Evolutionary conservation across 2,329 filamentous ascomycete genomes (phyloP).

Genomic region (Fusarium torreyae): DNA sequence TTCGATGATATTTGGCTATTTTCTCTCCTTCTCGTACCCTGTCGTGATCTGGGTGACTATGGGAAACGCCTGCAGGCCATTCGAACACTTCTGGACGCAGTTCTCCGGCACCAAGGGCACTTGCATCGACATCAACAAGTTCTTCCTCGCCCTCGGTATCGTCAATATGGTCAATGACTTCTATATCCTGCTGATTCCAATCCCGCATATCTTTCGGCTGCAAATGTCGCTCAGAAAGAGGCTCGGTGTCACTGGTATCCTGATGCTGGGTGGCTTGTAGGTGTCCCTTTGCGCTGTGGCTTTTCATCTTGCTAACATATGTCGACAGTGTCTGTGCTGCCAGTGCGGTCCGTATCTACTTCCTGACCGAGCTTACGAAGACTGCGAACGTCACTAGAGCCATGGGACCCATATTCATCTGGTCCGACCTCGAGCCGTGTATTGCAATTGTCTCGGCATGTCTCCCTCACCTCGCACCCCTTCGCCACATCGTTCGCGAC

Average conservation of each 20-base stretch:
- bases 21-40: constrained; percentile 25
- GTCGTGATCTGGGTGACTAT: constrained; percentile 26
- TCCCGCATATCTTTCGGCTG: constrained; percentile 20
- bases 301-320: background rate
- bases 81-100: constrained; percentile 17
- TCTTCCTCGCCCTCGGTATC: constrained; percentile 29
- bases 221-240: constrained; percentile 24
- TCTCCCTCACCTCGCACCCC: constrained; percentile 24
- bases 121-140: constrained; percentile 29
- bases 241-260: constrained; percentile 11
- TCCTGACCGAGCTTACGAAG: constrained; percentile 10
- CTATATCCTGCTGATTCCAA: constrained; percentile 14
- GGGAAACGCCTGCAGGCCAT: constrained; percentile 17
- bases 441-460: constrained; percentile 29
- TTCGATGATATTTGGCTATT: constrained; percentile 16
- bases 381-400: constrained; percentile 8
- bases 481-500: constrained; percentile 11
- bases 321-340: constrained; percentile 19
- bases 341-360: constrained; percentile 22
- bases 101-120: constrained; percentile 11
- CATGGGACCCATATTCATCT: constrained; percentile 32
- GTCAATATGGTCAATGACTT: constrained; percentile 23
- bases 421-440: constrained; percentile 27
- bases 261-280: constrained; percentile 28
- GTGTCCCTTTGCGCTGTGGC: background rate